These are phyloP conservation scores for Diaporthe sp. DNA, from an alignment of 2,329 filamentous ascomycete species.

Conservation along the genomic window DNA sequence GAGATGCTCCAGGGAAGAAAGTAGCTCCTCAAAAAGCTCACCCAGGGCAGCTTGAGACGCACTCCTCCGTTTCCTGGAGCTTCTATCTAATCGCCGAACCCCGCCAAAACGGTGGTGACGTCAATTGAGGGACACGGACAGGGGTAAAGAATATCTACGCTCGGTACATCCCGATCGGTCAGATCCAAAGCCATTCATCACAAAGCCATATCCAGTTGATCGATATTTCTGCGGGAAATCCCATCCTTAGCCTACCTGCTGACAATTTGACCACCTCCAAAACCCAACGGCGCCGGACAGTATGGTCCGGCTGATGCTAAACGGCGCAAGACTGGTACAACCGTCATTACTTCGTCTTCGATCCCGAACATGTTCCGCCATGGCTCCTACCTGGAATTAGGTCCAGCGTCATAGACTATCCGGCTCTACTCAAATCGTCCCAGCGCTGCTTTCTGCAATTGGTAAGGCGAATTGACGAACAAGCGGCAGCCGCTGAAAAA, in stretches of 20 bases:
- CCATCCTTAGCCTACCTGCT: background rate
- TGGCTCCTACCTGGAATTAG: background rate
- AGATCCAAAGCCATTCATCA: background rate
- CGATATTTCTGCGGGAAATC: background rate
- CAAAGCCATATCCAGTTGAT: background rate
- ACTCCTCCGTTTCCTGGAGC: background rate
- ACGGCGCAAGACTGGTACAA: background rate
- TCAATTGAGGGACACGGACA: constrained; percentile 8
- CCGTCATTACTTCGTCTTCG: background rate
- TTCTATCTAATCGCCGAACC: constrained; percentile 29
- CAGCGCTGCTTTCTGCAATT: background rate
- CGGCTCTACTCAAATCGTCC: background rate
- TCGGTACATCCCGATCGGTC: constrained; percentile 8
- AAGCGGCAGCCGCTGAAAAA: background rate
- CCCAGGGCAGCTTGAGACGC: background rate
- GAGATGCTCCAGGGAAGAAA: background rate
- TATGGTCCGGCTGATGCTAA: background rate
- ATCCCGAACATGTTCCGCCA: background rate
- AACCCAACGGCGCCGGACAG: constrained; percentile 1
- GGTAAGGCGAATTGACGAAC: background rate
- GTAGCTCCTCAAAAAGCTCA: background rate
- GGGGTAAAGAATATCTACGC: background rate
- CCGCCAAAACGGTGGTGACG: constrained; percentile 12
- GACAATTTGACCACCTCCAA: background rate
- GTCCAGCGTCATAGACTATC: constrained; percentile 17